phyloP scores from a whole-genome alignment of 1,139 yeast species.

The Meyerozyma sp. region DNA sequence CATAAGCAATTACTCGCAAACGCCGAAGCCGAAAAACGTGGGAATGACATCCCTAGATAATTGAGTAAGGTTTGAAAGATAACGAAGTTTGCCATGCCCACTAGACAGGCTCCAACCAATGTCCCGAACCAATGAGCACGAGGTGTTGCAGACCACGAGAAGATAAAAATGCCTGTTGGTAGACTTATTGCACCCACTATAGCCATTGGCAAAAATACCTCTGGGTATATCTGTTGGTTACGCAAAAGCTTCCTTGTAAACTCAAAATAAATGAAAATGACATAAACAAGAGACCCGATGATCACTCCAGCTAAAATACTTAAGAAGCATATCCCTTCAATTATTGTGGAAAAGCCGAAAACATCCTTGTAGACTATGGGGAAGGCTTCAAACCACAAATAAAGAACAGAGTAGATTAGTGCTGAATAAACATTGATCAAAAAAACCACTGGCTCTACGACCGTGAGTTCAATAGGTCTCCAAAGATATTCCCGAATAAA shows the following conservation, averaged over 20 bases:
- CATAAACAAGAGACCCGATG: too few species aligned
- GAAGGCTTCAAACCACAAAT: slow-evolving; percentile 31
- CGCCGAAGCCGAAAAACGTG: too few species aligned
- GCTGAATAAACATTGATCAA: slow-evolving; percentile 27
- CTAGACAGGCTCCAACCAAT: too few species aligned
- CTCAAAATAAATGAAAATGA: too few species aligned
- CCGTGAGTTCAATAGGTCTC: slow-evolving; percentile 27
- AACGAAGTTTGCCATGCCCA: too few species aligned
- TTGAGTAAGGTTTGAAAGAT: too few species aligned
- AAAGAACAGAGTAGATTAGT: slow-evolving; percentile 24
- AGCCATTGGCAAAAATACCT: slow-evolving; percentile 53
- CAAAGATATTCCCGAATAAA: slow-evolving; percentile 14
- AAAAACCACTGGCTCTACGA: slow-evolving; percentile 29
- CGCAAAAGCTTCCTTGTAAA: slow-evolving; percentile 20
- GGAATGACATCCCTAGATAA: too few species aligned
- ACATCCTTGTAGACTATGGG: slow-evolving; percentile 23
- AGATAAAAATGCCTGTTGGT: too few species aligned
- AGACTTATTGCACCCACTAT: slow-evolving; percentile 16
- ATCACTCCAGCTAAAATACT: too few species aligned
- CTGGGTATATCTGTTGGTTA: slow-evolving; percentile 32
- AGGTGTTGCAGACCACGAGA: too few species aligned
- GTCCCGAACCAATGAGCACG: too few species aligned
- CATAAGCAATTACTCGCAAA: too few species aligned
- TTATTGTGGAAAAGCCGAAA: slow-evolving; percentile 22
- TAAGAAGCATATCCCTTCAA: slow-evolving; percentile 16